phyloP scores from a whole-genome alignment of 2,329 filamentous ascomycete genomes.

The Fonsecaea erecta region DNA sequence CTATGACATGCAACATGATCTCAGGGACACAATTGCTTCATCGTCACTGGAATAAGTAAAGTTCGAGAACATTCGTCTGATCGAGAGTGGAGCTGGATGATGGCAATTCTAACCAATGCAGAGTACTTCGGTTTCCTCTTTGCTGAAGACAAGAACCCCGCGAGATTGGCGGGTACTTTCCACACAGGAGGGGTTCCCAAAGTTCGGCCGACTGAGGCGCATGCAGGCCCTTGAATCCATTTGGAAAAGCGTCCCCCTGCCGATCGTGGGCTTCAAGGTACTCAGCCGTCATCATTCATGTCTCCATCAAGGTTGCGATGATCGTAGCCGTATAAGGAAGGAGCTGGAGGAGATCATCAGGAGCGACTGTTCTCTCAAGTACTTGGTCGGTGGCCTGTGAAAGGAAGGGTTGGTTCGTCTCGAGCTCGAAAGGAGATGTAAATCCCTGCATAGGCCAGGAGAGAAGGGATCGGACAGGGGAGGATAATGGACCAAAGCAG shows the following conservation, averaged over 20 bases:
- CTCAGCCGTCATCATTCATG: constrained; percentile 10
- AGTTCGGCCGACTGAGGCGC: background rate
- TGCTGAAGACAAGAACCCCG: background rate
- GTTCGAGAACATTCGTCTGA: background rate
- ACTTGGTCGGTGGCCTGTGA: background rate
- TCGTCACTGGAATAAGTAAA: background rate
- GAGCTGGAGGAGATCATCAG: background rate
- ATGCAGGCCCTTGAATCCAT: background rate
- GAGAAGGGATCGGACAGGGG: no score
- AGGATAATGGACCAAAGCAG: background rate
- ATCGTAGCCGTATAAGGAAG: constrained; percentile 11
- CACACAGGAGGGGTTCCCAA: background rate
- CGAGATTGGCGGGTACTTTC: background rate
- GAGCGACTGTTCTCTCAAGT: background rate
- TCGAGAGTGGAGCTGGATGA: background rate
- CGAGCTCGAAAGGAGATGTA: background rate
- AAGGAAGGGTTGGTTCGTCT: background rate
- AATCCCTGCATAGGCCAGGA: background rate
- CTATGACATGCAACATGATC: background rate
- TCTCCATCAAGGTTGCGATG: background rate
- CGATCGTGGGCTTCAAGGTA: constrained; percentile 12
- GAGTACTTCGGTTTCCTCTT: background rate
- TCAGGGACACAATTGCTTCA: background rate
- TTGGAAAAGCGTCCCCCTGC: constrained; percentile 16
- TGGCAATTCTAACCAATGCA: background rate